Evolutionary conservation across 805 yeast species (phyloP).

Genomic region (Yamadazyma insecticola): DNA sequence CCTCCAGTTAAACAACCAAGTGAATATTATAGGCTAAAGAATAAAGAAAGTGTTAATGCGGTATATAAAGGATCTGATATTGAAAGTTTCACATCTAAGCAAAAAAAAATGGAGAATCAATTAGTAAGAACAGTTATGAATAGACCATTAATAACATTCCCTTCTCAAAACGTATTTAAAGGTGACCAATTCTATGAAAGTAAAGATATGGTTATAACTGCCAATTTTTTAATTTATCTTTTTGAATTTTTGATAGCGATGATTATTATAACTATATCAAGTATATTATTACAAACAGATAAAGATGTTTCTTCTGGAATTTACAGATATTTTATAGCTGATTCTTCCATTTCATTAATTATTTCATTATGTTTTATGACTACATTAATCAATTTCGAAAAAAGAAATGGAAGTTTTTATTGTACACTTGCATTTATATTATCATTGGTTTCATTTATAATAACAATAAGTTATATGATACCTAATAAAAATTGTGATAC

Average conservation of each 20-base stretch:
- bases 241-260: conserved; percentile 27
- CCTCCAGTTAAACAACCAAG: conserved; percentile 21
- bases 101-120: conserved; percentile 20
- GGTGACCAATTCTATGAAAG: conserved; percentile 11
- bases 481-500: conserved; percentile 19
- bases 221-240: conserved; percentile 24
- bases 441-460: conserved; percentile 31
- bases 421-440: conserved; percentile 29
- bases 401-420: conserved; percentile 37
- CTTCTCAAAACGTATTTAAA: conserved; percentile 13
- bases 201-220: conserved; percentile 18
- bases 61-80: conserved; percentile 9
- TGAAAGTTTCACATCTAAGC: conserved; percentile 17
- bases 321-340: conserved; percentile 35
- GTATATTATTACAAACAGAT: conserved; percentile 23
- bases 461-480: conserved; percentile 22
- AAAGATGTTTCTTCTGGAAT: conserved; percentile 16
- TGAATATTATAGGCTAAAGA: conserved; percentile 8
- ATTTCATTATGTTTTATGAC: conserved; percentile 32
- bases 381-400: conserved; percentile 35
- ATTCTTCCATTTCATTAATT: conserved; percentile 26
- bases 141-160: conserved; percentile 22
- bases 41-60: conserved; percentile 1
- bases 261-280: conserved; percentile 22
- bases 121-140: conserved; percentile 31